Base-by-base conservation (phyloP, 352 stramenopile genomes). In the Phytophthora palmivora region DNA sequence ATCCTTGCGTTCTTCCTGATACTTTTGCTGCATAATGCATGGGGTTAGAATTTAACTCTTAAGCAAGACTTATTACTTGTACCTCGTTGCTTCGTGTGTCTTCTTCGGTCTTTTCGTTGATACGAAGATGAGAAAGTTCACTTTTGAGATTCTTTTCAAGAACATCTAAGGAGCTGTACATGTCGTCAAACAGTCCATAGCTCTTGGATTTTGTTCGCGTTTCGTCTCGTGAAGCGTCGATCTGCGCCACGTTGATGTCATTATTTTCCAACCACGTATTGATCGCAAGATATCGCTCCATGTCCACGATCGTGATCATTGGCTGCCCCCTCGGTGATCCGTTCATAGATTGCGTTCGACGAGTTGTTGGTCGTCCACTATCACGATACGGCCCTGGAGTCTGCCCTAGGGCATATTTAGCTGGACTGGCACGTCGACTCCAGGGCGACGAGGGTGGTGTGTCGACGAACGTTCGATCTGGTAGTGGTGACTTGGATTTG, bases 261-360 rank as follows among this genome's bases (percentile, higher is more conserved):
- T 79, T 76, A 6, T 67, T 54, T 39, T 75, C 62, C 21, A 87
- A 56, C 77, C 77, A 87, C 1, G 55, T 45, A 15, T 69, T 76
- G 32, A 86, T 78, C 2, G 68, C 76, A 14, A 74, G 64, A 36
- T 79, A 86, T 26, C 73, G 72, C 33, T 82, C 77, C 68, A 84
- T 64, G 47, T 82, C 72, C 46, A 79, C 59, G 1, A 60, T 37
- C 1, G 72, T 72, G 4, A 82, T 59, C 14, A 62, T 49, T 28
- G 42, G 45, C 6, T 72, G 64, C 7, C 48, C 45, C 19, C 32
- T 56, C 4, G 33, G 39, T 19, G 28, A 69, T 24, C 42, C 30
- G 4, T 28, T 66, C 10, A 34, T 19, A 36, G 52, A 65, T n/a
- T 58, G 47, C 16, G 42, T 19, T 10, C 64, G 30, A 48, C 24